Evolutionary conservation across 768 basidiomycete species (phyloP).

Genomic region (Rhodotorula babjevae): DNA sequence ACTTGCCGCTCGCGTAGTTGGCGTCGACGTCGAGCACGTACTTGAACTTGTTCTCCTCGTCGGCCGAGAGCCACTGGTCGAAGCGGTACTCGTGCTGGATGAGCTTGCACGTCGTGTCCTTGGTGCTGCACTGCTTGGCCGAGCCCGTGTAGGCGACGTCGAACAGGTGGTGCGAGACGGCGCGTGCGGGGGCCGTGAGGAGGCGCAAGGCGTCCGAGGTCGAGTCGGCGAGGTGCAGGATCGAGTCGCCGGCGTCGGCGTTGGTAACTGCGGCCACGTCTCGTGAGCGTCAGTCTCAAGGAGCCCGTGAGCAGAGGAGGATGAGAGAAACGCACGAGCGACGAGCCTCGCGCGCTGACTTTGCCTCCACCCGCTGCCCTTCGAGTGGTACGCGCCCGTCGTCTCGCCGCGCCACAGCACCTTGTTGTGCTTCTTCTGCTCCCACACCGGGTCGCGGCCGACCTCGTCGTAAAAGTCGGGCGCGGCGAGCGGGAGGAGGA

Average conservation of each 20-base stretch:
- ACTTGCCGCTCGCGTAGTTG: constrained; percentile 29
- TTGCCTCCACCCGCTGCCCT: constrained; percentile 36
- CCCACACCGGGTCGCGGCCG: constrained; percentile 45
- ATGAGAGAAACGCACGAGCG: constrained; percentile 1
- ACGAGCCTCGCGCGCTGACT: constrained; percentile 41
- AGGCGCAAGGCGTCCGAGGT: constrained; percentile 17
- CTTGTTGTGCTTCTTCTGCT: constrained; percentile 48
- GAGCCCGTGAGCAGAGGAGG: too few relatives aligned
- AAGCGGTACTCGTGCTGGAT: constrained; percentile 30
- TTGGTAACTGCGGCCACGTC: constrained; percentile 4
- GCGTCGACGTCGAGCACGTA: constrained; percentile 43
- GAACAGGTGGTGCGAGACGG: constrained; percentile 32
- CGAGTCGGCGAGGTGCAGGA: constrained; percentile 18
- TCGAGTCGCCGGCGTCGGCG: not conserved
- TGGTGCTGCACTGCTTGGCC: constrained; percentile 37
- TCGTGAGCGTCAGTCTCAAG: not conserved
- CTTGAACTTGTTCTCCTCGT: constrained; percentile 41
- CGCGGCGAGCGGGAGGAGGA: constrained; percentile 52
- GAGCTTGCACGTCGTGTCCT: constrained; percentile 36
- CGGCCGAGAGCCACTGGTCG: not conserved
- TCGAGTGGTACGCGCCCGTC: constrained; percentile 44
- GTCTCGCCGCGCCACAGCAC: constrained; percentile 51
- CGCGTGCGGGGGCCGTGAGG: not conserved
- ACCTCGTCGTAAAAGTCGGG: constrained; percentile 41
- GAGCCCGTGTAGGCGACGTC: constrained; percentile 39